These are phyloP conservation scores for Rhizopogon rudus DNA, from an alignment of 768 basidiomycete genomes.

Conservation along the genomic window DNA sequence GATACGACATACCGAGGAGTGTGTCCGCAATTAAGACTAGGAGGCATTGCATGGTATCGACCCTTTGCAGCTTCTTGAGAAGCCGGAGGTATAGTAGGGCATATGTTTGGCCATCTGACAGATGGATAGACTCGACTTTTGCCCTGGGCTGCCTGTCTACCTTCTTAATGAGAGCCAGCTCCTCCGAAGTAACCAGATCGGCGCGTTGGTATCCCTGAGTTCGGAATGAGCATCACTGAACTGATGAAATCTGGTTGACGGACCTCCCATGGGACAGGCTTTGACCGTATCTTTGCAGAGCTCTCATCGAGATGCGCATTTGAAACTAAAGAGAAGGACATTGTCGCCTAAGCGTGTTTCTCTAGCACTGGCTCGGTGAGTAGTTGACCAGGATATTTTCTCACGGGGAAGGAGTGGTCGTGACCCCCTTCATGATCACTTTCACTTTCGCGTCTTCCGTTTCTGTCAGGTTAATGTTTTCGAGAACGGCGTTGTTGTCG, in stretches of 20 bases:
- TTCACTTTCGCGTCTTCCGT: not conserved
- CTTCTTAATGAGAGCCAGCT: constrained; percentile 83
- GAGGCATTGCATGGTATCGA: constrained; percentile 85
- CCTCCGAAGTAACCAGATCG: constrained; percentile 82
- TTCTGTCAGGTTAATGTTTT: constrained; percentile 21
- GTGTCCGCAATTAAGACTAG: constrained; percentile 88
- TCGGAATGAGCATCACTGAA: constrained; percentile 9
- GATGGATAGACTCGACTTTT: constrained; percentile 69
- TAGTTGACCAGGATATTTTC: not conserved
- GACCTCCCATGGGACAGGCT: constrained; percentile 97
- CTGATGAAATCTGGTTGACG: constrained; percentile 2
- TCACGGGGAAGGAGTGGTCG: not conserved
- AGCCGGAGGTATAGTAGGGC: constrained; percentile 86
- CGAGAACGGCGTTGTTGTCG: constrained; percentile 26
- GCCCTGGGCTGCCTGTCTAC: constrained; percentile 77
- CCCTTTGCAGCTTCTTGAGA: constrained; percentile 78
- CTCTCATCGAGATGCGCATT: constrained; percentile 84
- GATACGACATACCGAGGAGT: constrained; percentile 53
- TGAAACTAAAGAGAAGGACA: constrained; percentile 75
- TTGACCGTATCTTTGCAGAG: constrained; percentile 82
- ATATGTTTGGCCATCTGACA: constrained; percentile 80
- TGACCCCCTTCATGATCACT: not conserved
- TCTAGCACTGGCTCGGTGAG: too few species aligned
- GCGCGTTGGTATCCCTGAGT: constrained; percentile 91
- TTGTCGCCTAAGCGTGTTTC: constrained; percentile 22